Percentiles rank a stretch among this genome's conserved stretches.
These are phyloP conservation scores for Grigorovia humatica DNA, from an alignment of 805 yeast genomes.

Conservation along the genomic window DNA sequence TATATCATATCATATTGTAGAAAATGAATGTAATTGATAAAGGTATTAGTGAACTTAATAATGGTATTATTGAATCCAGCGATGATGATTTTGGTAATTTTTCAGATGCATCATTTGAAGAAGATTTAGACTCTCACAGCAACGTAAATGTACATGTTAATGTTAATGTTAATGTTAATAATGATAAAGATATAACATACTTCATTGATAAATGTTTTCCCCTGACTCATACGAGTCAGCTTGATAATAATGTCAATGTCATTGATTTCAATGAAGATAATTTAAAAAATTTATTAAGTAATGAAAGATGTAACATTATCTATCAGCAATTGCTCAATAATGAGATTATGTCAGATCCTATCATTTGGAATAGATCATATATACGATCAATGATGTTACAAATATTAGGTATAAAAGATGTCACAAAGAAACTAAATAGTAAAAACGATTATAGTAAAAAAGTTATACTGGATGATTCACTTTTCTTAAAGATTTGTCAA, in stretches of 20 bases:
- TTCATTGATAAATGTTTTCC: constrained; percentile 2
- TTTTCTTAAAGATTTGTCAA: constrained; percentile 9
- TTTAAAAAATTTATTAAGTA: constrained; percentile 5
- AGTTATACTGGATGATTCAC: constrained; percentile 13
- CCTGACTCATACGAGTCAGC: not conserved
- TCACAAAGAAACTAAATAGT: not conserved
- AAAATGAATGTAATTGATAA: not conserved
- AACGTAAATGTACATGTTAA: not conserved
- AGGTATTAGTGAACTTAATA: not conserved
- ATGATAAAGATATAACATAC: constrained; percentile 1
- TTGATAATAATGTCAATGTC: not conserved
- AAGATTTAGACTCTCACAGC: not conserved
- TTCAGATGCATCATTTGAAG: constrained; percentile 25
- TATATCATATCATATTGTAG: too few species aligned
- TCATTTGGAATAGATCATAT: constrained; percentile 22
- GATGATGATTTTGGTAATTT: constrained; percentile 30
- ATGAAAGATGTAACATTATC: constrained; percentile 23
- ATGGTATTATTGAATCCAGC: not conserved
- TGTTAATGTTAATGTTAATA: not conserved
- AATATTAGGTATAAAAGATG: constrained; percentile 14
- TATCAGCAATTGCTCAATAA: constrained; percentile 23
- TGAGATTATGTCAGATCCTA: constrained; percentile 14
- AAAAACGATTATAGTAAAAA: not conserved
- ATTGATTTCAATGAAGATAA: not conserved
- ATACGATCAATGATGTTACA: constrained; percentile 19